Conservation (phyloP, 2,329 filamentous ascomycete genomes). For the Calonectria hawksworthii region DNA sequence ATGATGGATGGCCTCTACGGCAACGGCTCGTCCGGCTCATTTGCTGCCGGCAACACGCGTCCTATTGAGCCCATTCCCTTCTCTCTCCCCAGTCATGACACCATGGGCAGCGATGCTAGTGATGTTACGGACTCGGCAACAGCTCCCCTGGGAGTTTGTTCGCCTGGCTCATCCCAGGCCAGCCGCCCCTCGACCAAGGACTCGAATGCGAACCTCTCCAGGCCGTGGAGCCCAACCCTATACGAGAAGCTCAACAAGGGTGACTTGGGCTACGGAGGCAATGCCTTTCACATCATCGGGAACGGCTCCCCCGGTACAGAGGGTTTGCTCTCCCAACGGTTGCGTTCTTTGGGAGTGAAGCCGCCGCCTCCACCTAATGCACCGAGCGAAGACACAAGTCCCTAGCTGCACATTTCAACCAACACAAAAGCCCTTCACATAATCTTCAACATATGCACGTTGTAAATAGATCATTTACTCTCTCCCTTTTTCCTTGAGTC, state of each 20-base stretch:
- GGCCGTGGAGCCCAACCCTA: constrained; percentile 47
- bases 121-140: constrained; percentile 46
- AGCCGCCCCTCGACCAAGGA: constrained; percentile 55
- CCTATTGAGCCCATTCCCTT: constrained; percentile 68
- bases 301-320: constrained; percentile 64
- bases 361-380: constrained; percentile 29
- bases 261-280: constrained; percentile 73
- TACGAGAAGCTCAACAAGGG: constrained; percentile 80
- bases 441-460: constrained; percentile 1
- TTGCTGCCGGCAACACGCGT: constrained; percentile 48
- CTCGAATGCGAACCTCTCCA: constrained; percentile 44
- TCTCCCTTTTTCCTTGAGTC: neutral
- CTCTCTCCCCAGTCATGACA: constrained; percentile 52
- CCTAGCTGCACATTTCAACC: constrained; percentile 8
- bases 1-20: constrained; percentile 47
- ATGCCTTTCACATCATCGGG: constrained; percentile 58
- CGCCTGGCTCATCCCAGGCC: constrained; percentile 46
- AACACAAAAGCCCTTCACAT: neutral
- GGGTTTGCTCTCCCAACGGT: constrained; percentile 77
- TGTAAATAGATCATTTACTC: constrained; percentile 13
- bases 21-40: constrained; percentile 34
- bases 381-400: constrained; percentile 7
- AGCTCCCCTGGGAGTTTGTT: constrained; percentile 38
- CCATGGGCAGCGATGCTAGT: constrained; percentile 50
- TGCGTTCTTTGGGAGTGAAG: constrained; percentile 73